Evolutionary conservation across 176 grass and related monocot genomes (phyloP), one percentile per base, ranked within the genome.

Genomic region (Chloris gayana): DNA sequence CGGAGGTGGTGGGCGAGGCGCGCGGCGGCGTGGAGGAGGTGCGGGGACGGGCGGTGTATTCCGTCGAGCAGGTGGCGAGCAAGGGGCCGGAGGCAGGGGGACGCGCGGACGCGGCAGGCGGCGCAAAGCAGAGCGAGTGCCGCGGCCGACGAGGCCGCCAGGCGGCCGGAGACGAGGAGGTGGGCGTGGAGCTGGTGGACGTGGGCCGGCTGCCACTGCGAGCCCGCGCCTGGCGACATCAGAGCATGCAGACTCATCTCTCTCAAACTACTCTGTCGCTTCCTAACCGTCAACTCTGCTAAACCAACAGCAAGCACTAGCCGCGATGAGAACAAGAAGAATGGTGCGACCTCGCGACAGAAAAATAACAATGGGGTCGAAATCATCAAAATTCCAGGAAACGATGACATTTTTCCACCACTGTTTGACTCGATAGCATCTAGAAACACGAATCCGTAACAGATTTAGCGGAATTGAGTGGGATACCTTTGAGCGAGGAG

Each of bases 401-500:
- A 39, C 26, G 41, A 21, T 1, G 7, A 26, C 5, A 50, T 29
- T 4, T 2, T 5, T 29, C 30, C n/a, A 62, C 12, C 53, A 17
- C 21, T 4, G 22, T 7, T 15, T 12, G 27, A 9, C 10, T 26
- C 14, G 4, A 11, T 0, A 26, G 30, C 46, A 2, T 11, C 56
- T 17, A 38, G 53, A 14, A 21, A 9, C 4, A 77, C 25, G n/a
- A 60, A 72, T 66, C 66, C 4, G 0, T 0, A 0, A 0, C 10
- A 4, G 47, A 77, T 22, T 18, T 4, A 73, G 17, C 37, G 50
- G 59, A 84, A 83, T 64, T 66, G 29, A 37, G 67, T n/a, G 29
- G 57, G 50, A 38, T 67, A 98, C 95, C 95, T 95, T 93, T 83
- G 15, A 90, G 92, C 65, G 87, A 95, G 24, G 91, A 97, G 73